Evolutionary conservation across 805 yeast species (phyloP).

Genomic region (Saccharomycopsis sp.): DNA sequence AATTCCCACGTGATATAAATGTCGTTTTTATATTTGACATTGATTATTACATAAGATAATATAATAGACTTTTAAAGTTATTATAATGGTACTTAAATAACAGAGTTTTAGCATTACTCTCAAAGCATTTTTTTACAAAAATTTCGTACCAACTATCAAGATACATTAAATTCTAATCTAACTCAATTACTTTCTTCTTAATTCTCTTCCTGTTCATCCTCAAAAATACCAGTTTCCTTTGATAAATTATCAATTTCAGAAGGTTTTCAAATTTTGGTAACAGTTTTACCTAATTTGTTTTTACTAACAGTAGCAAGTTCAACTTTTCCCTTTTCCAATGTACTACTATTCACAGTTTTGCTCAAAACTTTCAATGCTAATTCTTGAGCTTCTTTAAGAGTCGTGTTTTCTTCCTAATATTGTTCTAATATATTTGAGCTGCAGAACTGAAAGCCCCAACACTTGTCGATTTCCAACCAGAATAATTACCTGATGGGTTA

Average conservation of each 20-base stretch:
- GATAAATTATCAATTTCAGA: constrained; percentile 65
- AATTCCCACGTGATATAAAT: no score
- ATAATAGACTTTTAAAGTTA: no score
- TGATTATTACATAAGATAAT: no score
- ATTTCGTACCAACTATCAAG: no score
- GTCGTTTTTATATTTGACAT: no score
- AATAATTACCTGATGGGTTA: constrained; percentile 94
- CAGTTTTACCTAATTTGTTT: constrained; percentile 40
- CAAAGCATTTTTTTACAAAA: no score
- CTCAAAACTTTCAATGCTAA: constrained; percentile 85
- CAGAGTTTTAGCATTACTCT: no score
- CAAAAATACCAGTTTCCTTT: constrained; percentile 58
- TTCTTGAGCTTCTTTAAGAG: constrained; percentile 66
- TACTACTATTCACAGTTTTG: constrained; percentile 86
- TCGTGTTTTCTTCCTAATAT: constrained; percentile 78
- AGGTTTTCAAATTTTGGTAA: constrained; percentile 72
- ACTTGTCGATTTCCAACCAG: constrained; percentile 97
- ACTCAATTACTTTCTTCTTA: no score
- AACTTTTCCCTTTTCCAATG: constrained; percentile 78
- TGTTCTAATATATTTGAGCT: constrained; percentile 89
- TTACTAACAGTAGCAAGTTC: constrained; percentile 78
- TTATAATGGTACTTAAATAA: no score
- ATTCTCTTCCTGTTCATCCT: constrained; percentile 25
- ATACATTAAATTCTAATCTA: no score
- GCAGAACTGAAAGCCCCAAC: constrained; percentile 96